Conservation (phyloP, 257 asterid genomes). For the Solanum appendiculatum region DNA sequence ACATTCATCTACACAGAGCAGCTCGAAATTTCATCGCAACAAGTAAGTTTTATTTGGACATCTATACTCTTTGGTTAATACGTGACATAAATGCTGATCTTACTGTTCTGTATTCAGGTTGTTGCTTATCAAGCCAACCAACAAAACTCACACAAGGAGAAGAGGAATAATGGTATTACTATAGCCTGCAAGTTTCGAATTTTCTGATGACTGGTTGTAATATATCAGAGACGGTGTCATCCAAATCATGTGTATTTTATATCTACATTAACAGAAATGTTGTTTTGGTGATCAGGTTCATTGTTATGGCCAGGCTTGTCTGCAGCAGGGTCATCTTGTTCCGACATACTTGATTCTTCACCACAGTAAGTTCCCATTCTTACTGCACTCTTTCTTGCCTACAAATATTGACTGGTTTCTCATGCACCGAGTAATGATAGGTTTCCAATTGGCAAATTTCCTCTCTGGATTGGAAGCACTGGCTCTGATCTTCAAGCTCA, state of each 20-base stretch:
- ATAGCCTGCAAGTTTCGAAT: not conserved
- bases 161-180: conserved; percentile 23
- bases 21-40: not conserved
- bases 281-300: conserved; percentile 27
- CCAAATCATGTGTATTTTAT: not conserved
- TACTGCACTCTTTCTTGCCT: not conserved
- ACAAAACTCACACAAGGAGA: conserved; percentile 10
- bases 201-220: not conserved
- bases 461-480: conserved; percentile 26
- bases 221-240: not conserved
- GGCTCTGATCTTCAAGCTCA: conserved; percentile 18
- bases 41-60: conserved; percentile 7
- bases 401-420: not conserved
- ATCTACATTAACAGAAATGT: not conserved
- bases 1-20: conserved; percentile 7
- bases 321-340: conserved; percentile 13
- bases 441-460: conserved; percentile 22
- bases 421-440: conserved; percentile 11
- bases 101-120: conserved; percentile 3
- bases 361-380: conserved; percentile 15
- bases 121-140: conserved; percentile 6
- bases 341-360: conserved; percentile 20
- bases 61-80: not conserved
- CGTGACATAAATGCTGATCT: not conserved
- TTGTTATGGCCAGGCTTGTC: conserved; percentile 20